Base-by-base conservation (phyloP, 2,329 filamentous ascomycete genomes). In the Didymella pomorum region DNA sequence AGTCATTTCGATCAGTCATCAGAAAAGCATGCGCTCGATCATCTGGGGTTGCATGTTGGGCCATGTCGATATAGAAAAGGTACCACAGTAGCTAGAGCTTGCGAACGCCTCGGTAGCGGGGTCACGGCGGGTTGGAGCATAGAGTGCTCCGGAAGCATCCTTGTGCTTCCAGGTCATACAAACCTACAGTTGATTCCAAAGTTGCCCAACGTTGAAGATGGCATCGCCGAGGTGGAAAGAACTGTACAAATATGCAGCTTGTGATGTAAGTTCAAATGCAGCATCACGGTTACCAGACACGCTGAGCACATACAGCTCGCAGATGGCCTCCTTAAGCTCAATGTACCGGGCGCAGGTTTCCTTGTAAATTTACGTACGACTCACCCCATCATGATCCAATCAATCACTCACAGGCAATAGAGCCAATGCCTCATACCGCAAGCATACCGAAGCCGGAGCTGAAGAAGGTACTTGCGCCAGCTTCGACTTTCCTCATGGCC, bases 311-410 rank as follows among this genome's bases (percentile, higher is more conserved):
- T 31, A n/a, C 45, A 71, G 68, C 64, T 72, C 18, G 90, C 89
- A 11, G 90, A 93, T 73, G 89, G 89, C 6, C 82, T 93, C 2
- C 81, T 91, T 54, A 90, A 89, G 69, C 81, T 93, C 46, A 84
- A 88, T 58, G 83, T 88, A 9, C 82, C 87, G 11, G 83, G 84
- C 45, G 88, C 87, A 25, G 90, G 90, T 52, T 88, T 87, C 71
- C 77, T 93, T 35, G 79, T 86, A 35, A 88, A 92, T 71, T 80
- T 87, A 51, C 71, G 85, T 87, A 73, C 65, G 69, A 46, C 58
- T 48, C 79, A 68, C 74, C 77, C 42, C 28, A 20, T 28, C 2
- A 31, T 11, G 9, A 7, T 3, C 4, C n/a, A 8, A 4, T 6
- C 29, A 29, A 9, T 20, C 35, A 53, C 55, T 61, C 2, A 63